Base-by-base conservation (phyloP, 495 filamentous ascomycete species). In the Talaromyces borbonicus region DNA sequence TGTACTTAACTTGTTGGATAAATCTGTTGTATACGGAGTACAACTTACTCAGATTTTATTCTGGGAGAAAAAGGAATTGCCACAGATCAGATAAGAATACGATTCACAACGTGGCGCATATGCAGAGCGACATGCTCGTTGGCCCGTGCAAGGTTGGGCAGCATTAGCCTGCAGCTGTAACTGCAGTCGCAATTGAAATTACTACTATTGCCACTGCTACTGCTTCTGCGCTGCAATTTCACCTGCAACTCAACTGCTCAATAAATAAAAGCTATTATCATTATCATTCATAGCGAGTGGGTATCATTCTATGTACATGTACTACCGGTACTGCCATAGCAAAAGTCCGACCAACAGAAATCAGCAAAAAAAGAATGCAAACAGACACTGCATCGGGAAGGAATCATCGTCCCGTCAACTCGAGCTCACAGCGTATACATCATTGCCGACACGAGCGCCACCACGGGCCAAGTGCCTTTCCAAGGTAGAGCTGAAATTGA, bases 381-480 rank as follows among this genome's bases (percentile, higher is more conserved):
- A 22, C 19, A 19, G 12, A 24, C 22, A 23, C 23, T 41, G 38
- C 23, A 41, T 18, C 19, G 26, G 16, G n/a, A n/a, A n/a, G n/a
- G n/a, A n/a, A n/a, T n/a, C n/a, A 26, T n/a, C 20, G 23, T 23
- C 14, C 33, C 11, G 16, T 23, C 38, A 41, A 35, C 31, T 7
- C 27, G 12, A 15, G 16, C 31, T 26, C 16, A 8, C 20, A 46
- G 16, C 15, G 43, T 31, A 31, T 32, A 46, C 30, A 46, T 32
- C 43, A 46, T 46, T n/a, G 24, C 43, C 33, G 43, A 22, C 29
- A 60, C 51, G 43, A 56, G 51, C 8, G 58, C 51, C 35, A 65
- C 64, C 37, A 77, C 74, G 8, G 58, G 63, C 19, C 76, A 79
- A 18, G 42, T 25, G 15, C 33, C 42, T 14, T 20, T 39, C 31